Conservation (phyloP, 176 grass and related monocot genomes). For the Stipa capillata region DNA sequence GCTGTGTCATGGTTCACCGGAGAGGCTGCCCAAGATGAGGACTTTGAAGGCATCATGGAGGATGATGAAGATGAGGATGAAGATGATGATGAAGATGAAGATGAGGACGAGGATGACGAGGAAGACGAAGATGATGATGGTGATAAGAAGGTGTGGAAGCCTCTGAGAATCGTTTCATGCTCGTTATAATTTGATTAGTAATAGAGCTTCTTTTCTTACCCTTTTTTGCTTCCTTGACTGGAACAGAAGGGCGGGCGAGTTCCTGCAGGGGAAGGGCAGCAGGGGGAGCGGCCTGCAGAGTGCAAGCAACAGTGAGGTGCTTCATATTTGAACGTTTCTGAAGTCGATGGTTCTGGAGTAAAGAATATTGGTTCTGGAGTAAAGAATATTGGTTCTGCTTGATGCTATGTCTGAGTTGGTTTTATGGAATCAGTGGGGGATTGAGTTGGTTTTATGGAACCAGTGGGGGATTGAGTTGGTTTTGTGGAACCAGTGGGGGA, state of each 20-base stretch:
- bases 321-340: neutral
- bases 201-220: neutral
- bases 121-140: slow-evolving; percentile 31
- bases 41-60: slow-evolving; percentile 59
- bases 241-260: slow-evolving; percentile 43
- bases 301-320: slow-evolving; percentile 82
- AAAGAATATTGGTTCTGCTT: slow-evolving; percentile 33
- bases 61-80: slow-evolving; percentile 52
- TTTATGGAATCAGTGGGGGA: slow-evolving; percentile 15
- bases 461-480: neutral
- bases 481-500: slow-evolving; percentile 18
- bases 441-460: slow-evolving; percentile 20
- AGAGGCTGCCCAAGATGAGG: slow-evolving; percentile 72
- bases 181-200: neutral
- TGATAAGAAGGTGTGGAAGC: slow-evolving; percentile 17
- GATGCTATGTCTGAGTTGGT: slow-evolving; percentile 21
- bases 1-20: slow-evolving; percentile 92
- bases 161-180: neutral
- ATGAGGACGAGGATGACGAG: slow-evolving; percentile 35
- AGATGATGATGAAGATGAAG: slow-evolving; percentile 5
- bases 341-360: neutral
- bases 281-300: slow-evolving; percentile 71
- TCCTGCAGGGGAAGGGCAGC: slow-evolving; percentile 44
- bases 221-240: neutral
- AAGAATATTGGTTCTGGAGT: slow-evolving; percentile 16